Base-by-base conservation (phyloP, 106 monocot genomes). In the Alisma plantagoaquatica region DNA sequence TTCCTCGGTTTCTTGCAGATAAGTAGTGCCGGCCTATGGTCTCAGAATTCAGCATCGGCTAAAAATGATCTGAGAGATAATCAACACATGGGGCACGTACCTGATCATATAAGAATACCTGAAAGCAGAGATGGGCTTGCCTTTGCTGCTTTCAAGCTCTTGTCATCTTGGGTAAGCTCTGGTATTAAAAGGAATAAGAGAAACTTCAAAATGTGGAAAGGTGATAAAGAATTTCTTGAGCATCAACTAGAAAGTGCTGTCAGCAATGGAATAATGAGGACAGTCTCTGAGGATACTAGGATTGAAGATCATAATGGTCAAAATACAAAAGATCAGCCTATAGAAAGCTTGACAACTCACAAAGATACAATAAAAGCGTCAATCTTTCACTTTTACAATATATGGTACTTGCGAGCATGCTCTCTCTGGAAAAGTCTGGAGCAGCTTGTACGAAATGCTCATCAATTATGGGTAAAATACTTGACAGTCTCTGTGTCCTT, bases 101-200 rank as follows among this genome's bases (percentile, higher is more conserved):
- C 46, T 45, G 75, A 73, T 50, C 63, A 30, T 49, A 25, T 53
- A 10, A 68, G 67, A 30, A 58, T 51, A 49, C 48, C 57, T 23
- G 70, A 84, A 62, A 71, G 74, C 66, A 70, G 66, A 51, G 84
- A 79, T 57, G 75, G 52, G 10, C 76, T 76, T 31, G 57, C 84
- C 46, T 56, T 78, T 60, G 60, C 88, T 33, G 60, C 80, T 29
- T 53, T 77, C 29, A 81, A 79, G 42, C 75, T 85, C 72, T 82
- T 81, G 67, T 85, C 82, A 49, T 67, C 66, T 47, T 89, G 77
- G 84, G 67, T 94, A 24, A 67, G 58, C 35, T 78, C 81, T 41
- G 66, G 83, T 69, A 66, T 74, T 62, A 68, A 69, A 62, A 67
- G 74, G 29, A 79, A 68, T 55, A 89, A 84, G 63, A 60, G 76